These are phyloP conservation scores for Ceratocystis alfenasii DNA, from an alignment of 2,329 filamentous ascomycete genomes.

Conservation along the genomic window DNA sequence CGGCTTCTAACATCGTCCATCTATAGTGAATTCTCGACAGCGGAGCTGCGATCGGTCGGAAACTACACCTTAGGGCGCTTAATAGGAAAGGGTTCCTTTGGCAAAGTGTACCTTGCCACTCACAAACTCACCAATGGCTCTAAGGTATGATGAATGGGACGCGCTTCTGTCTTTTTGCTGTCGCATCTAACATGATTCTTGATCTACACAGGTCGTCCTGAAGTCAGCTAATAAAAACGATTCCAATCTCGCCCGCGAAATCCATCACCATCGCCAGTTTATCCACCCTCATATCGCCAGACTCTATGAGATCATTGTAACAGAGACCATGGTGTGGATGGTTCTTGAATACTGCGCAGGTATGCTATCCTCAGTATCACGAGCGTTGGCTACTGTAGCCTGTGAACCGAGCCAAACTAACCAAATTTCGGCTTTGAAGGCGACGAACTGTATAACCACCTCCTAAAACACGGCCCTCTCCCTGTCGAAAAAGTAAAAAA, in stretches of 20 bases:
- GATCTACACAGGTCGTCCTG: conserved; percentile 56
- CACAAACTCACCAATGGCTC: conserved; percentile 98
- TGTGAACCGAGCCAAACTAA: neutral
- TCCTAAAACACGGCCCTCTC: conserved; percentile 75
- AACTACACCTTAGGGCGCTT: conserved; percentile 87
- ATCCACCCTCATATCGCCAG: conserved; percentile 93
- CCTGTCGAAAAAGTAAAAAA: conserved; percentile 79
- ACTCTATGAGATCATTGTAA: conserved; percentile 96
- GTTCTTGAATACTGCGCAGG: conserved; percentile 93
- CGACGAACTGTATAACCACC: conserved; percentile 93
- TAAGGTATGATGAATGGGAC: conserved; percentile 50
- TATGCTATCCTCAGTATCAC: conserved; percentile 32
- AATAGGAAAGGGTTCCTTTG: conserved; percentile 96
- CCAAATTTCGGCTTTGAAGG: conserved; percentile 38
- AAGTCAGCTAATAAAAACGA: conserved; percentile 96
- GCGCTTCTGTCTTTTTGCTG: neutral
- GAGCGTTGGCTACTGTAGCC: neutral
- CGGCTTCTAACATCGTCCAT: neutral
- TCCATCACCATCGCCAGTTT: conserved; percentile 97
- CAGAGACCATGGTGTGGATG: conserved; percentile 87
- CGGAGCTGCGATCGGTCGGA: conserved; percentile 81
- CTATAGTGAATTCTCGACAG: conserved; percentile 85
- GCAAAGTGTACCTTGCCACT: conserved; percentile 89
- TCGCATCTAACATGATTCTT: conserved; percentile 7
- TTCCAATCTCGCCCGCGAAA: conserved; percentile 88